Evolutionary conservation across 352 stramenopile species (phyloP), one percentile per base, ranked within the genome.

Genomic region (Pythium monospermum): DNA sequence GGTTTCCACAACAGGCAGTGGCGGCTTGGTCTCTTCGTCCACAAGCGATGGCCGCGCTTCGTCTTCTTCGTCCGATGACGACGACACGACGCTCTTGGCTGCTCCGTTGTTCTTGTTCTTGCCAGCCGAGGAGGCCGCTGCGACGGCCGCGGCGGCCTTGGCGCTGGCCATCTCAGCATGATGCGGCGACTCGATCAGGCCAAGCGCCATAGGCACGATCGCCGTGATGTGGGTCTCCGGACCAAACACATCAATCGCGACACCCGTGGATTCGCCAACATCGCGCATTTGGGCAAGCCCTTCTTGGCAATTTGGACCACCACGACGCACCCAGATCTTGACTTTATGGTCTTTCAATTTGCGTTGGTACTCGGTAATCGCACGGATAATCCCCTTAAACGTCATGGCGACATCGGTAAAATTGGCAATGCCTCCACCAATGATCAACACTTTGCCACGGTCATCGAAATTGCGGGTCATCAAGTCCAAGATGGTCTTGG

Each of bases 401-500:
- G 95, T 99, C 64, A 96, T 83, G 12, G 95, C 94, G 8, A 98
- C 92, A 64, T 99, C 95, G 32, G 95, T 99, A 69, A 99, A 99
- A 73, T 99, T 99, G 57, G 95, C 95, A 76, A 99, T 99, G 40
- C 94, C 93, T 57, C 95, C 95, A 44, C 95, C 95, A 58, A 99
- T 98, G 61, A 99, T 98, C 36, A 99, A 77, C 43, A 98, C 90
- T 76, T 98, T 98, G 37, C 80, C 80, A 28, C 81, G 74, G 26
- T 91, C 75, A 67, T 98, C 79, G 42, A 86, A 83, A 51, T 96
- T 76, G 56, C 84, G 82, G 56, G 91, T 98, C 95, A 98, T 98
- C 0, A 98, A 76, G 28, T 91, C 82, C 42, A 99, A 84, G 36
- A 99, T 96, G 8, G 95, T 98, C 62, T 96, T 95, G 40, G 95